Conservation (phyloP, 148 eudicot species). For the Persicaria tinctoria region DNA sequence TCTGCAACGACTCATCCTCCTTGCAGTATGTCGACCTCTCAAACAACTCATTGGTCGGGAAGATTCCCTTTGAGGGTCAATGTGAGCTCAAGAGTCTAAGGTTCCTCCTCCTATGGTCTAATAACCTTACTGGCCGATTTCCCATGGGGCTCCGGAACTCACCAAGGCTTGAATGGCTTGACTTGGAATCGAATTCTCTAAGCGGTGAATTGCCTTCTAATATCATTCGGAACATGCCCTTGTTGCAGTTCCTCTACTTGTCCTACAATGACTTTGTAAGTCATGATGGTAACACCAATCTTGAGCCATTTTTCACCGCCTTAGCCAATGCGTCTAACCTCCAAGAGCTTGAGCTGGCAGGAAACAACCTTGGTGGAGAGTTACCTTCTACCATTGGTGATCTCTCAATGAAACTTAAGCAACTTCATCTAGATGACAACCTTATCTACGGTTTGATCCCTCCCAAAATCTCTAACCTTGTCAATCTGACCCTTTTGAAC, state of each 20-base stretch:
- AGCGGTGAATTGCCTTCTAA: constrained; percentile 55
- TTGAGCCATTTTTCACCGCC: constrained; percentile 54
- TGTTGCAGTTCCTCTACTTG: constrained; percentile 47
- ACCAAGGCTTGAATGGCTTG: constrained; percentile 61
- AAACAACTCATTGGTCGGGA: constrained; percentile 59
- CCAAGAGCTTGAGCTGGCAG: constrained; percentile 75
- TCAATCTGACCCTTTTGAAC: constrained; percentile 65
- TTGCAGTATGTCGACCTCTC: constrained; percentile 75
- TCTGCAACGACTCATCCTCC: constrained; percentile 42
- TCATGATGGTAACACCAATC: constrained; percentile 57
- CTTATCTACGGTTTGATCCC: constrained; percentile 60
- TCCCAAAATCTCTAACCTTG: constrained; percentile 54
- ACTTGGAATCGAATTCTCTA: constrained; percentile 53
- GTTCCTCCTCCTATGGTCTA: constrained; percentile 73
- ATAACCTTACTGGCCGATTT: constrained; percentile 41
- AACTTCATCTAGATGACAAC: constrained; percentile 64
- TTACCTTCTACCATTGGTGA: constrained; percentile 48
- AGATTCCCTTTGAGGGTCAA: constrained; percentile 46
- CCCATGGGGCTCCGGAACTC: constrained; percentile 57
- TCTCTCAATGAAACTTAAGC: constrained; percentile 51
- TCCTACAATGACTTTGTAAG: constrained; percentile 66
- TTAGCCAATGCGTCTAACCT: constrained; percentile 52
- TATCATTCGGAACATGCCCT: constrained; percentile 35
- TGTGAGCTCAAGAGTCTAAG: constrained; percentile 47
- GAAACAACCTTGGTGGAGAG: constrained; percentile 53